phyloP scores from a whole-genome alignment of 805 yeast species.

The Pichia heedii region DNA sequence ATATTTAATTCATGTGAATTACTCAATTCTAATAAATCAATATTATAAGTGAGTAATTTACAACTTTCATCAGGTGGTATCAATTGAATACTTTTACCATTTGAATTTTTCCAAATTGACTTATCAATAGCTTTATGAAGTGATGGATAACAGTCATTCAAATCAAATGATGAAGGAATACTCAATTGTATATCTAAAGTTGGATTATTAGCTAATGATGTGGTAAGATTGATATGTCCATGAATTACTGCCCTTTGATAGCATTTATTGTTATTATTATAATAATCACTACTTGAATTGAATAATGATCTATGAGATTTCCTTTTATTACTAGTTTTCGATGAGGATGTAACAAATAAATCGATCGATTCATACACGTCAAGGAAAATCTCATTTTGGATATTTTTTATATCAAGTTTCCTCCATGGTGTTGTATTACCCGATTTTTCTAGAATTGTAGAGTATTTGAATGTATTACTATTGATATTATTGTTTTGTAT shows the following conservation, averaged over 20 bases:
- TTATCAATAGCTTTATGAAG: conserved; percentile 64
- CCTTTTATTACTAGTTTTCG: conserved; percentile 2
- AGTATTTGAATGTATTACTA: not conserved
- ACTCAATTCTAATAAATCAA: conserved; percentile 37
- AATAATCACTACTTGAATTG: not conserved
- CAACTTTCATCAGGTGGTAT: conserved; percentile 85
- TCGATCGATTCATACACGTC: conserved; percentile 65
- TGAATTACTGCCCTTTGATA: conserved; percentile 39
- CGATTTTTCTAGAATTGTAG: conserved; percentile 26
- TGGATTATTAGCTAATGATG: conserved; percentile 74
- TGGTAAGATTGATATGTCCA: conserved; percentile 56
- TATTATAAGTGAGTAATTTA: conserved; percentile 50
- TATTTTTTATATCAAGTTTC: conserved; percentile 53
- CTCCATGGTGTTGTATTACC: conserved; percentile 66
- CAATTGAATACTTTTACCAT: conserved; percentile 47
- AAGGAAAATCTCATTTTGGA: conserved; percentile 78
- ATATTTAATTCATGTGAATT: conserved; percentile 4
- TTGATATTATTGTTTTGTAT: conserved; percentile 6
- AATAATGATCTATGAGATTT: not conserved
- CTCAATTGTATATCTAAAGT: conserved; percentile 50
- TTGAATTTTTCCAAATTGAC: conserved; percentile 36
- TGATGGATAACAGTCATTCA: conserved; percentile 18
- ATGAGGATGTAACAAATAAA: conserved; percentile 38
- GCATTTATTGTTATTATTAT: not conserved
- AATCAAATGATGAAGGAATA: conserved; percentile 35